These are phyloP conservation scores for Sherardia arvensis DNA, from an alignment of 257 asterid species.

Conservation along the genomic window DNA sequence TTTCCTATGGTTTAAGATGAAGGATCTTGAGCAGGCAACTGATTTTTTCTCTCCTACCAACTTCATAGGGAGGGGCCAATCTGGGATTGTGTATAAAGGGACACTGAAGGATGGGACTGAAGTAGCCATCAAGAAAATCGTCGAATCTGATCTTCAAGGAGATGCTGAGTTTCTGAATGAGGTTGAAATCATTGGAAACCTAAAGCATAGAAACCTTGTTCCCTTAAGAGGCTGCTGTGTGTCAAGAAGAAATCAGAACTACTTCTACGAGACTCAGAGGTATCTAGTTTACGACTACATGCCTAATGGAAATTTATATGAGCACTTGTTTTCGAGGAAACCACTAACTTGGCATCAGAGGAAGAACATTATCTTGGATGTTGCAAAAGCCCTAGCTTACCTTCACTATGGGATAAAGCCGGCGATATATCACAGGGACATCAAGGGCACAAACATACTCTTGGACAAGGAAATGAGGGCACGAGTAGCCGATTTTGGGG, in stretches of 20 bases:
- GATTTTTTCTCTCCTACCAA: slow-evolving; percentile 31
- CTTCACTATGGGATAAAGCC: slow-evolving; percentile 59
- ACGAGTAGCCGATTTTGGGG: slow-evolving; percentile 49
- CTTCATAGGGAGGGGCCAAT: slow-evolving; percentile 46
- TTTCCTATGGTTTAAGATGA: slow-evolving; percentile 23
- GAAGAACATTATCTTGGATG: slow-evolving; percentile 49
- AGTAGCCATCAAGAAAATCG: slow-evolving; percentile 43
- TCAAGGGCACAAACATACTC: slow-evolving; percentile 55
- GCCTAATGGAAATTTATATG: slow-evolving; percentile 44
- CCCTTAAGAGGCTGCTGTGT: slow-evolving; percentile 44
- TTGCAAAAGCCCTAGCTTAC: slow-evolving; percentile 50
- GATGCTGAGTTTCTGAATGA: slow-evolving; percentile 37
- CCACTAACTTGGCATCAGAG: slow-evolving; percentile 45
- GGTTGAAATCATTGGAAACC: slow-evolving; percentile 41
- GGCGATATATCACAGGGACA: slow-evolving; percentile 55
- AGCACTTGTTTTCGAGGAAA: slow-evolving; percentile 22
- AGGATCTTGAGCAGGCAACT: slow-evolving; percentile 47
- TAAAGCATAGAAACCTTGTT: slow-evolving; percentile 50
- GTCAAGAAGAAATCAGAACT: slow-evolving; percentile 4
- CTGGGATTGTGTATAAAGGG: slow-evolving; percentile 51
- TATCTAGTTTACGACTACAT: slow-evolving; percentile 54
- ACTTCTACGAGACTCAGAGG: slow-evolving; percentile 18
- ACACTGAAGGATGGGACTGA: slow-evolving; percentile 33
- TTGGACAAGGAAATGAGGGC: slow-evolving; percentile 50
- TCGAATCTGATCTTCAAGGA: slow-evolving; percentile 29